Evolutionary conservation across 2,329 filamentous ascomycete species (phyloP).

Genomic region (Claviceps maximensis): DNA sequence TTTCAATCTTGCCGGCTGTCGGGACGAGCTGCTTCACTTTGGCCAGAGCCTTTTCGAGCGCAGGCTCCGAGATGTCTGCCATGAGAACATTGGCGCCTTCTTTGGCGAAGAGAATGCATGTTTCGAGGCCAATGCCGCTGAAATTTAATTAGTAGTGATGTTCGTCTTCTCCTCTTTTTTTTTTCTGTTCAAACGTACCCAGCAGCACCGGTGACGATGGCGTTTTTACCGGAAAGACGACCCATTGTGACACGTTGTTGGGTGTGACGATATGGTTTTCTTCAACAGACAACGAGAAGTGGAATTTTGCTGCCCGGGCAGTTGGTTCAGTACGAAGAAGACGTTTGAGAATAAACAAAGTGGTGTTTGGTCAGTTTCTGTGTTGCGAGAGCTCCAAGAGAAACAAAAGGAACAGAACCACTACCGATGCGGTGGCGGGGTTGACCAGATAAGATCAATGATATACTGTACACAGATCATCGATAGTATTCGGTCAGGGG

Average conservation of each 20-base stretch:
- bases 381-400: background rate
- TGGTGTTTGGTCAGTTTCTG: no score
- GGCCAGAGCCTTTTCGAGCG: slow-evolving; percentile 60
- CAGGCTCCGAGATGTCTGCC: slow-evolving; percentile 69
- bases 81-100: slow-evolving; percentile 80
- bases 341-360: no score
- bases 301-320: background rate
- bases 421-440: background rate
- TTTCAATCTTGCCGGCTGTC: slow-evolving; percentile 45
- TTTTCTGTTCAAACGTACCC: slow-evolving; percentile 40
- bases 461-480: no score
- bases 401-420: background rate
- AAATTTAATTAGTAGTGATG: background rate
- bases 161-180: background rate
- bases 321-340: background rate
- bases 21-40: slow-evolving; percentile 66
- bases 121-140: slow-evolving; percentile 89
- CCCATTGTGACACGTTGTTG: slow-evolving; percentile 20
- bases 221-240: slow-evolving; percentile 47
- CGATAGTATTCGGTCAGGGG: no score
- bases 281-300: background rate
- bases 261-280: background rate
- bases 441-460: background rate
- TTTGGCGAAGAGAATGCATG: slow-evolving; percentile 73
- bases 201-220: slow-evolving; percentile 70